Evolutionary conservation across 2,329 filamentous ascomycete genomes (phyloP).

Genomic region (Clonostachys sp.): DNA sequence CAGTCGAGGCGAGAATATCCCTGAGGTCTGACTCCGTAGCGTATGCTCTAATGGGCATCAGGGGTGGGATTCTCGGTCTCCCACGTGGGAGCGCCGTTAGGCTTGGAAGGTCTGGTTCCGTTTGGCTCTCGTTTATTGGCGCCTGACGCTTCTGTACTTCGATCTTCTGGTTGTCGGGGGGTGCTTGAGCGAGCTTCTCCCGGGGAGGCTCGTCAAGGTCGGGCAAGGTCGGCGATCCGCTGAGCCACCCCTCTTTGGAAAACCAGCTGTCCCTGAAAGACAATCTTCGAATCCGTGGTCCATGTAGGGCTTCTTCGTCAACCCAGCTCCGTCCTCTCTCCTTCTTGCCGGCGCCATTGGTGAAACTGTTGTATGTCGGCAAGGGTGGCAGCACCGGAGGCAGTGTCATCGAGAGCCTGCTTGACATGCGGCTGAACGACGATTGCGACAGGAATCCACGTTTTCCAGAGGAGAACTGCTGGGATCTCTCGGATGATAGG

Average conservation of each 20-base stretch:
- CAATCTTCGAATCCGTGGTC: slow-evolving; percentile 30
- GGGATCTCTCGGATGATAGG: not conserved
- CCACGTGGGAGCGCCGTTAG: not conserved
- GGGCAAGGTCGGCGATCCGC: slow-evolving; percentile 28
- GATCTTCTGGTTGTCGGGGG: not conserved
- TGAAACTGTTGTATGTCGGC: slow-evolving; percentile 21
- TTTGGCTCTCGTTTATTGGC: slow-evolving; percentile 10
- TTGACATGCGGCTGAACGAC: not conserved
- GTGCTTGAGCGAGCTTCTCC: slow-evolving; percentile 2
- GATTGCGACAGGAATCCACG: slow-evolving; percentile 1
- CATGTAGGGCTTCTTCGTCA: slow-evolving; percentile 46
- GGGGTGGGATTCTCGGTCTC: not conserved
- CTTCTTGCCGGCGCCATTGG: not conserved
- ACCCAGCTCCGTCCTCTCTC: slow-evolving; percentile 27
- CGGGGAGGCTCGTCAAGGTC: slow-evolving; percentile 4
- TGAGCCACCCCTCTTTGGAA: not conserved
- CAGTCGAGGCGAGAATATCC: slow-evolving; percentile 47
- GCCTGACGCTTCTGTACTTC: slow-evolving; percentile 7
- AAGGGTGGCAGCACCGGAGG: slow-evolving; percentile 24
- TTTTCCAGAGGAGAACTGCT: slow-evolving; percentile 9
- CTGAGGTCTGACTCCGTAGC: slow-evolving; percentile 41
- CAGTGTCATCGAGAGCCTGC: slow-evolving; percentile 1
- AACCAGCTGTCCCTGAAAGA: slow-evolving; percentile 26
- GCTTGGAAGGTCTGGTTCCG: slow-evolving; percentile 9
- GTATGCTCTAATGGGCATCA: not conserved